These are phyloP conservation scores for Phytopythium ostracodes DNA, from an alignment of 352 stramenopile genomes.

Conservation along the genomic window DNA sequence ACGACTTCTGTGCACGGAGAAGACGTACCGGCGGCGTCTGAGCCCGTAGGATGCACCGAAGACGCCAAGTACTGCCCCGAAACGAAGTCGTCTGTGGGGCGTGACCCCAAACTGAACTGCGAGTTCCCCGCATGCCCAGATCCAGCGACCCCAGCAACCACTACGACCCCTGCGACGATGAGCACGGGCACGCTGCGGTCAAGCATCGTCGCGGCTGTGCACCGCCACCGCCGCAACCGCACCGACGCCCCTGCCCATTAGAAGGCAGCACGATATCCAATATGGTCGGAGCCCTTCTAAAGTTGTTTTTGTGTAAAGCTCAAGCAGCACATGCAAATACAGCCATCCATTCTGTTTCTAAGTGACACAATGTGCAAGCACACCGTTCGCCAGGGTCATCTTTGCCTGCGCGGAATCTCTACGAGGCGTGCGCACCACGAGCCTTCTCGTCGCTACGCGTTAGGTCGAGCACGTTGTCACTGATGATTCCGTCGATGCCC, in stretches of 20 bases:
- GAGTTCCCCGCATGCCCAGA: conserved; percentile 23
- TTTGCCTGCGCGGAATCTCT: too few relatives aligned
- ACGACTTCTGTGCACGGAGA: background rate
- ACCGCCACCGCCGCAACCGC: background rate
- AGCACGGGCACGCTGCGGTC: background rate
- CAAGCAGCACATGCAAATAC: background rate
- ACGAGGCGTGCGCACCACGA: background rate
- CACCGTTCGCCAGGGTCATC: too few relatives aligned
- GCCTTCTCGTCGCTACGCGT: conserved; percentile 45
- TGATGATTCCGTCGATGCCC: conserved; percentile 74
- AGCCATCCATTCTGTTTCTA: background rate
- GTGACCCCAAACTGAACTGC: conserved; percentile 29
- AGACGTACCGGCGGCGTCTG: background rate
- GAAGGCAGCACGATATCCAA: too few relatives aligned
- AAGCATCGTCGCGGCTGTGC: background rate
- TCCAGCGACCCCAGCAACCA: too few relatives aligned
- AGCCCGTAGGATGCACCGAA: conserved; percentile 24
- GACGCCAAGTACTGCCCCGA: conserved; percentile 28
- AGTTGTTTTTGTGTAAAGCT: background rate
- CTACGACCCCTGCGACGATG: too few relatives aligned
- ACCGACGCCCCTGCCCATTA: too few relatives aligned
- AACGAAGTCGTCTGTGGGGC: conserved; percentile 9
- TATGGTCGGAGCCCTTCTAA: too few relatives aligned
- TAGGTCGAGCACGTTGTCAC: conserved; percentile 80
- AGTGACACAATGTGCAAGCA: too few relatives aligned